Base-by-base conservation (phyloP, 805 yeast species). In the Kuraishia piskuri region DNA sequence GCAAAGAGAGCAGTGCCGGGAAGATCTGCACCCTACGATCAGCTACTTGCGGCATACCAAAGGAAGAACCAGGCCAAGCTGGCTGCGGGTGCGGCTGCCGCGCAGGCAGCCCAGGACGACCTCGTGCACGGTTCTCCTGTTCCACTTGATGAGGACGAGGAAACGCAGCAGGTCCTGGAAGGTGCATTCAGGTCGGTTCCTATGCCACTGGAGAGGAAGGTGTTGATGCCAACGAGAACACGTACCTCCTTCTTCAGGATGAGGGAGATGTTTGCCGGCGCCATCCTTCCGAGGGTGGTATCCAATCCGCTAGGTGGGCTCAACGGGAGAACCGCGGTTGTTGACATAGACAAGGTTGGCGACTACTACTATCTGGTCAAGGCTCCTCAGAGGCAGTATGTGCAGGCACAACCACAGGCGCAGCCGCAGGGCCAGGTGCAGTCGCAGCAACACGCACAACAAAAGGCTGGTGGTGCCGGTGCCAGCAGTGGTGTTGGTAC, bases 1-100 rank as follows among this genome's bases (percentile, higher is more conserved):
- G 96, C 97, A 24, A 94, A 94, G 63, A 80, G 99, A 61, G 91
- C 96, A 0, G 99, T 94, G 21, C 83, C 82, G 19, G 99, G 99
- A 10, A 78, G 99, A 61, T 84, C 96, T 37, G 91, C 94, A 7
- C 90, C 97, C 0, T 94, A 90, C 69, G 99, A 94, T 67, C 83
- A 82, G 25, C 73, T 94, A 52, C 73, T 94, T 53, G 90, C 91
- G 21, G 91, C 90, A 19, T 91, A 92, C 64, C 99, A 94, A 71
- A 84, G 90, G 61, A 82, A 89, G 61, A 92, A 92, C 65, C 97
- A 94, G 68, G 92, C 95, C 40, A 90, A 89, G 65, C 75, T 87
- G 55, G 96, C 91, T 2, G 88, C 90, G 1, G 86, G 82, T 50
- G 87, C 88, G 48, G 91, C 90, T 0, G 83, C 86, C 59, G 89